Conservation (phyloP, 805 yeast genomes). For the Candida qinlingensis region DNA sequence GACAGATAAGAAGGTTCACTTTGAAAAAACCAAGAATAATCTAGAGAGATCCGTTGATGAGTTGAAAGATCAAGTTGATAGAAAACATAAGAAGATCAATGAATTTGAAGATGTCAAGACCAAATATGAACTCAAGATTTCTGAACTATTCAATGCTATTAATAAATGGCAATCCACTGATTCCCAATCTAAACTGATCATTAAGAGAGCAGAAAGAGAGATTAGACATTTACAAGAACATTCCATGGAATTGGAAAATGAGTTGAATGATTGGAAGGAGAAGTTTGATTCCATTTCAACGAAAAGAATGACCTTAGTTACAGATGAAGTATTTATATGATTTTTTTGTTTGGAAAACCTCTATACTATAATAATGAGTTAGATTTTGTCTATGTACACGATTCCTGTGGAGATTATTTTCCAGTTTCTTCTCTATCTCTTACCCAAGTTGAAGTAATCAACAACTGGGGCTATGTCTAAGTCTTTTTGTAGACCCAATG, state of each 20-base stretch:
- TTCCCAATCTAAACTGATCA: slow-evolving; percentile 36
- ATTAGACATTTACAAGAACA: slow-evolving; percentile 49
- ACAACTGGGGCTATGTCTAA: slow-evolving; percentile 72
- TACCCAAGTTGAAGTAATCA: slow-evolving; percentile 58
- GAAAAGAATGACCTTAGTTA: slow-evolving; percentile 16
- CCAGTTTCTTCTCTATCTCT: not conserved
- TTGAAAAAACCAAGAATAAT: slow-evolving; percentile 42
- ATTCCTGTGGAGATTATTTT: not conserved
- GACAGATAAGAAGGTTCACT: slow-evolving; percentile 44
- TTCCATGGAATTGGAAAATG: slow-evolving; percentile 48
- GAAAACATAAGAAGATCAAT: slow-evolving; percentile 44
- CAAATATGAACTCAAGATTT: slow-evolving; percentile 46
- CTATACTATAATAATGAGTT: not conserved
- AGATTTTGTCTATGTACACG: no score
- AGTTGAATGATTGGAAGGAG: slow-evolving; percentile 50
- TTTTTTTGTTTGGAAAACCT: not conserved
- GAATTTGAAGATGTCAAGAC: slow-evolving; percentile 56
- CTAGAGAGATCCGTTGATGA: slow-evolving; percentile 52
- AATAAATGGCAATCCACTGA: slow-evolving; percentile 38
- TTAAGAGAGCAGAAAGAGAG: slow-evolving; percentile 51
- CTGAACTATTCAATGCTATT: slow-evolving; percentile 40
- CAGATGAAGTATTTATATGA: slow-evolving; percentile 25
- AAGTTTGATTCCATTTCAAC: slow-evolving; percentile 26
- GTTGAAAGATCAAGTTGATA: slow-evolving; percentile 44
- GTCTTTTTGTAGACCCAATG: slow-evolving; percentile 80